Evolutionary conservation across 2,329 filamentous ascomycete genomes (phyloP).

Genomic region (Pestalotiopsis sp.): DNA sequence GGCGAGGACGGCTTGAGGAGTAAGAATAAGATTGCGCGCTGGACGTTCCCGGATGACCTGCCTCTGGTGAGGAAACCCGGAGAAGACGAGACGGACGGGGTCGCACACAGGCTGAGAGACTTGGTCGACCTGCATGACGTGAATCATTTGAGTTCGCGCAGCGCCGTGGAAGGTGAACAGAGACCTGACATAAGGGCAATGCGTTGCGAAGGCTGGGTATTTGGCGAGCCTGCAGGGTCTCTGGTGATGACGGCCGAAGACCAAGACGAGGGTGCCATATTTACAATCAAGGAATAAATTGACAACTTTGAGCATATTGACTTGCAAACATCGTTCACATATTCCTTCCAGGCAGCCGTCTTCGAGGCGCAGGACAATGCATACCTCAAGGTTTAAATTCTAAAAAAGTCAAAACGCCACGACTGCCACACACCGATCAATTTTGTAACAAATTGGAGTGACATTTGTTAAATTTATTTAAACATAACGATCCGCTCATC

Average conservation of each 20-base stretch:
- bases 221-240: background rate
- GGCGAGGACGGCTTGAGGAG: background rate
- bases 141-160: background rate
- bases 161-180: slow-evolving; percentile 3
- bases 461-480: background rate
- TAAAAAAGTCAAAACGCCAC: background rate
- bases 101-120: slow-evolving; percentile 4
- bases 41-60: background rate
- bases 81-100: background rate
- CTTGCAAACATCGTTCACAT: too few species aligned
- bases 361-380: too few species aligned
- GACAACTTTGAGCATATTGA: background rate
- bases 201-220: background rate
- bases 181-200: background rate
- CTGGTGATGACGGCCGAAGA: background rate
- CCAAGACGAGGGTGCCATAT: background rate
- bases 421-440: background rate
- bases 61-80: background rate
- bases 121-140: slow-evolving; percentile 8
- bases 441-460: background rate
- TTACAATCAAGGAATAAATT: background rate
- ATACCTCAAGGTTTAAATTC: background rate
- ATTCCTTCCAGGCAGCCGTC: too few species aligned
- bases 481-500: background rate
- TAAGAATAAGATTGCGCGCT: background rate